Conservation (phyloP, 2,329 filamentous ascomycete species). For the Aciculosporium take region DNA sequence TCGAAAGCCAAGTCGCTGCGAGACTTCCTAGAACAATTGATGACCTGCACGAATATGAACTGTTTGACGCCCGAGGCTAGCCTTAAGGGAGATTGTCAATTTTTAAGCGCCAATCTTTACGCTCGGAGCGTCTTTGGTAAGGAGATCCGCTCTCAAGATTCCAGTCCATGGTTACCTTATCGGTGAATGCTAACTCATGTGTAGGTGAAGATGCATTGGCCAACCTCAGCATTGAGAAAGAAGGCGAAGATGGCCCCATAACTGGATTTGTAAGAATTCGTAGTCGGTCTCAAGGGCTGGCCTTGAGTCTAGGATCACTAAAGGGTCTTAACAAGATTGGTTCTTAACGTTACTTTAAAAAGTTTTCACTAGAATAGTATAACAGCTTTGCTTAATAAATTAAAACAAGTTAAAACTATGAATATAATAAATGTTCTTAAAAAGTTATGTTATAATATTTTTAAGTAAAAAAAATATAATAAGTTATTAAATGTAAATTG, state of each 20-base stretch:
- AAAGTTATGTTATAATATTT: too few relatives aligned
- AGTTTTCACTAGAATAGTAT: too few relatives aligned
- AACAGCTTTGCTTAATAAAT: too few relatives aligned
- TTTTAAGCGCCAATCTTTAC: conserved; percentile 92
- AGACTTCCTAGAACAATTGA: conserved; percentile 84
- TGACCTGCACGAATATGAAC: conserved; percentile 98
- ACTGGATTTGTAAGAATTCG: conserved; percentile 96
- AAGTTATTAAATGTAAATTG: too few relatives aligned
- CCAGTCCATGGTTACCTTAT: neutral
- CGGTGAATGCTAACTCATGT: conserved; percentile 12
- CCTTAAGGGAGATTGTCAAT: conserved; percentile 93
- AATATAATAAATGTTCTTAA: too few relatives aligned
- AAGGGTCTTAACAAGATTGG: conserved; percentile 85
- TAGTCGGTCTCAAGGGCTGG: conserved; percentile 89
- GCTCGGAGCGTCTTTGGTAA: conserved; percentile 95
- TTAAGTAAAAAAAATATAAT: too few relatives aligned
- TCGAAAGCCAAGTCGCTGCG: conserved; percentile 85
- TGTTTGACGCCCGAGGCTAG: conserved; percentile 93
- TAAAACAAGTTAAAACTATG: too few relatives aligned
- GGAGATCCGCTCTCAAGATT: conserved; percentile 17
- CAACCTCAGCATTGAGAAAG: conserved; percentile 95
- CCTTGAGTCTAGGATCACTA: conserved; percentile 80
- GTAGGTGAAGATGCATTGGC: conserved; percentile 93
- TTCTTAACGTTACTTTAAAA: too few relatives aligned
- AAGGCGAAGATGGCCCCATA: conserved; percentile 86